Conservation (phyloP, 305 asterid species). For the Fraxinus albicans region DNA sequence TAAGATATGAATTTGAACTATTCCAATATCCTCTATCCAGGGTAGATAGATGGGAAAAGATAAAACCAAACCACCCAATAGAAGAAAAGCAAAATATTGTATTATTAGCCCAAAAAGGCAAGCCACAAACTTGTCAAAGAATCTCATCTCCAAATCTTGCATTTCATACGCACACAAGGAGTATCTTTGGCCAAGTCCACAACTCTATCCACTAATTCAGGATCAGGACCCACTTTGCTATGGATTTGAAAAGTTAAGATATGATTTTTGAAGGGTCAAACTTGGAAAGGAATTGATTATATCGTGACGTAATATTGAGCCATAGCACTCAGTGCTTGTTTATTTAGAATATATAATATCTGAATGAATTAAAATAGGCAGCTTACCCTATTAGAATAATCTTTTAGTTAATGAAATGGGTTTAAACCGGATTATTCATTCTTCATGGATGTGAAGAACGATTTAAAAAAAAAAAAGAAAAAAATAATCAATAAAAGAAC, state of each 20-base stretch:
- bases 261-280: background rate
- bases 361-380: background rate
- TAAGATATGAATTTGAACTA: background rate
- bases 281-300: background rate
- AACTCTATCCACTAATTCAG: background rate
- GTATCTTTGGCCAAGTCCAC: constrained; percentile 10
- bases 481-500: background rate
- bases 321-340: background rate
- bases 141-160: background rate
- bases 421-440: background rate
- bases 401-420: background rate
- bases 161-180: background rate
- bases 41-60: background rate
- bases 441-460: background rate
- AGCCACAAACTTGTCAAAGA: constrained; percentile 1
- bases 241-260: background rate
- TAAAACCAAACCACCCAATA: background rate
- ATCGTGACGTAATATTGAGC: background rate
- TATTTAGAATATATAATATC: background rate
- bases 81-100: background rate
- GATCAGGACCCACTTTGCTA: background rate
- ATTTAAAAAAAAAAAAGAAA: too few relatives aligned
- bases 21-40: background rate
- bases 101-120: background rate
- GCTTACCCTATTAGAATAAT: background rate